Percentiles rank a stretch among this genome's conserved stretches.
Evolutionary conservation across 163 green algal species (phyloP).

Genomic region (Volvox carteri): DNA sequence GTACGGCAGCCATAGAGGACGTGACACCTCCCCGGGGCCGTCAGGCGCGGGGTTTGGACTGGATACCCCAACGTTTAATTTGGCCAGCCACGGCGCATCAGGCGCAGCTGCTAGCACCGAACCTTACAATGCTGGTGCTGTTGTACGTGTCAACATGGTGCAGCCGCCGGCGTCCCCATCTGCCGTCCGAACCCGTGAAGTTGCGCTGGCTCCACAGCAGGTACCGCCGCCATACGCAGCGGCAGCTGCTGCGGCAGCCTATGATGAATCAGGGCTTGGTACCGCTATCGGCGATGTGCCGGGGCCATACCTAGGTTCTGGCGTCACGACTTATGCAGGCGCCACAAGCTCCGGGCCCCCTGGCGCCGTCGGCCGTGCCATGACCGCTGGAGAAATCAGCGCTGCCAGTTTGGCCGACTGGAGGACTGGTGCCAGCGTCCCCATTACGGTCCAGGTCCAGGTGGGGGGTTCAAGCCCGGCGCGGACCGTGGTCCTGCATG

Average conservation of each 20-base stretch:
- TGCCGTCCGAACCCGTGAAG: not conserved
- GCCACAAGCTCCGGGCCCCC: not conserved
- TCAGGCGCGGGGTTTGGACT: not conserved
- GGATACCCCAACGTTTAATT: not conserved
- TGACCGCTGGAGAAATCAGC: not conserved
- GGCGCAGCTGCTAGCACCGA: not conserved
- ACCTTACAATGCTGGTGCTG: not conserved
- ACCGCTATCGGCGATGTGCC: too few species aligned
- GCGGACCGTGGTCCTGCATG: not conserved
- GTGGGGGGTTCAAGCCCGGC: not conserved
- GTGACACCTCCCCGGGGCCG: not conserved
- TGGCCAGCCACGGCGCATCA: not conserved
- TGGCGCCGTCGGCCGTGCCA: not conserved
- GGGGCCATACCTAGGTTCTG: not conserved
- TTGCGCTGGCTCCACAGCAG: too few species aligned
- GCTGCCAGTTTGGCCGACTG: constrained; percentile 39
- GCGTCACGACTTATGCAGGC: not conserved
- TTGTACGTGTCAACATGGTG: constrained; percentile 25
- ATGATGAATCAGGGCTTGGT: too few species aligned
- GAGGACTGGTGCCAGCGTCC: constrained; percentile 8
- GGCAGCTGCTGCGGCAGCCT: too few species aligned
- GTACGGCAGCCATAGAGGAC: not conserved
- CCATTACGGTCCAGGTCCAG: constrained; percentile 5
- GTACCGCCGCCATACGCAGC: too few species aligned
- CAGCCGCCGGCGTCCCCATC: not conserved